Evolutionary conservation across 2,329 filamentous ascomycete species (phyloP).

Genomic region (Cladophialophora bantiana): DNA sequence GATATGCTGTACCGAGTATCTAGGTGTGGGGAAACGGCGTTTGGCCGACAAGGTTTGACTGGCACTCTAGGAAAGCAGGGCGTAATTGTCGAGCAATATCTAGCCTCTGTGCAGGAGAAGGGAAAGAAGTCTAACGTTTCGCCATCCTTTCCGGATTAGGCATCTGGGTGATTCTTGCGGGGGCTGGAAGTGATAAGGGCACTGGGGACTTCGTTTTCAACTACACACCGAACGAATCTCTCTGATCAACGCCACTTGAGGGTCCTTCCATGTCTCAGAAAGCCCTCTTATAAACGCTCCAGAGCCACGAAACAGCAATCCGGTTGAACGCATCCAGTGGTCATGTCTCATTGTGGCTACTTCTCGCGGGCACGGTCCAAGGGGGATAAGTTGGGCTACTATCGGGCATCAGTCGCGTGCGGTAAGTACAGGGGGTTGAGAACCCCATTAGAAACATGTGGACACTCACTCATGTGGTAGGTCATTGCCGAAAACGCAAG

Average conservation of each 20-base stretch:
- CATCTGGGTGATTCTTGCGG: neutral
- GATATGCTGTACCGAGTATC: too few relatives aligned
- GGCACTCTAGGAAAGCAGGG: neutral
- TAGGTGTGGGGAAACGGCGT: neutral
- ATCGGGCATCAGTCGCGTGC: constrained; percentile 21
- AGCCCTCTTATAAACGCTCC: neutral
- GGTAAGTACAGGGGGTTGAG: constrained; percentile 4
- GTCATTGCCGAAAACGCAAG: constrained; percentile 21
- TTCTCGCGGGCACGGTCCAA: constrained; percentile 20
- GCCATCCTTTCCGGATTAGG: neutral
- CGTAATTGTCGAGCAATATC: neutral
- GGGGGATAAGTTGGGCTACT: constrained; percentile 20
- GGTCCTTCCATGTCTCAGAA: neutral
- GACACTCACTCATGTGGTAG: constrained; percentile 15
- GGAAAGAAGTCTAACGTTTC: neutral
- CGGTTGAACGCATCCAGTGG: neutral
- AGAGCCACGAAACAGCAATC: neutral
- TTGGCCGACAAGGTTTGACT: constrained; percentile 1
- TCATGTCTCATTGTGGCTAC: constrained; percentile 22
- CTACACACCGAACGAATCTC: neutral
- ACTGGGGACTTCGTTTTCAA: neutral
- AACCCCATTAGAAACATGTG: neutral
- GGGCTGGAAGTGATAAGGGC: constrained; percentile 7
- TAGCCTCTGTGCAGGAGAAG: neutral
- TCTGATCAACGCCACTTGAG: neutral